phyloP scores from a whole-genome alignment of 345 rosid genomes.

The Gossypium stocksii region DNA sequence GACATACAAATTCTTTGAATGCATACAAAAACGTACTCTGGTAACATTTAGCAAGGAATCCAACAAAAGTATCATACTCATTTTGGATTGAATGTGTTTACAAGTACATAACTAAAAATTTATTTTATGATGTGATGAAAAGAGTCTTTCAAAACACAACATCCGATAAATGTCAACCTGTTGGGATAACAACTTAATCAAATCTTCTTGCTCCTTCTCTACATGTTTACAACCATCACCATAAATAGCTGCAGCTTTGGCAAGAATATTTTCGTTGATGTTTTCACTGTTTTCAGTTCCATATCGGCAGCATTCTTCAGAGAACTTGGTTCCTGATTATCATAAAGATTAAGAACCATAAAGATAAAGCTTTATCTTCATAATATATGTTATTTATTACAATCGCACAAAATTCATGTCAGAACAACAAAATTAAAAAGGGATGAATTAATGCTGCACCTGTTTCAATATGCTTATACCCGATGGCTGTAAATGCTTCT shows the following conservation, averaged over 20 bases:
- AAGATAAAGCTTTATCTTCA: conserved; percentile 9
- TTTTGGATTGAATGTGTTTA: conserved; percentile 7
- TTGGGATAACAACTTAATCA: conserved; percentile 55
- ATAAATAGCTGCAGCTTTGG: conserved; percentile 87
- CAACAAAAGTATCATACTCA: background rate
- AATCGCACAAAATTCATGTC: background rate
- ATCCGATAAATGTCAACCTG: conserved; percentile 45
- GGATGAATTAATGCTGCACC: conserved; percentile 35
- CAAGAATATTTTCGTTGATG: conserved; percentile 67
- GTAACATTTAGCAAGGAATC: conserved; percentile 11
- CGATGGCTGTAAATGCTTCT: conserved; percentile 66
- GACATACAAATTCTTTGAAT: conserved; percentile 10
- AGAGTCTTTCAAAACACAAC: background rate
- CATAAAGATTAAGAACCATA: conserved; percentile 12
- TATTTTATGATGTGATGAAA: background rate
- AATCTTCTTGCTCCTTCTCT: conserved; percentile 90
- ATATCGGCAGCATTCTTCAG: conserved; percentile 81
- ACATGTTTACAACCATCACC: conserved; percentile 89
- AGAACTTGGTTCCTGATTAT: conserved; percentile 69
- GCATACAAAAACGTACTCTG: background rate
- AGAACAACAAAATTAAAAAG: conserved; percentile 5
- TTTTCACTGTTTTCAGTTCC: conserved; percentile 71
- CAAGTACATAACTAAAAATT: background rate
- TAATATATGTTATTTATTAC: conserved; percentile 1
- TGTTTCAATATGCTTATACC: conserved; percentile 81